Percentiles rank a stretch among this genome's conserved stretches.
These are phyloP conservation scores for Ceratobasidium sp. DNA, from an alignment of 1,284 basidiomycete genomes.

Conservation along the genomic window DNA sequence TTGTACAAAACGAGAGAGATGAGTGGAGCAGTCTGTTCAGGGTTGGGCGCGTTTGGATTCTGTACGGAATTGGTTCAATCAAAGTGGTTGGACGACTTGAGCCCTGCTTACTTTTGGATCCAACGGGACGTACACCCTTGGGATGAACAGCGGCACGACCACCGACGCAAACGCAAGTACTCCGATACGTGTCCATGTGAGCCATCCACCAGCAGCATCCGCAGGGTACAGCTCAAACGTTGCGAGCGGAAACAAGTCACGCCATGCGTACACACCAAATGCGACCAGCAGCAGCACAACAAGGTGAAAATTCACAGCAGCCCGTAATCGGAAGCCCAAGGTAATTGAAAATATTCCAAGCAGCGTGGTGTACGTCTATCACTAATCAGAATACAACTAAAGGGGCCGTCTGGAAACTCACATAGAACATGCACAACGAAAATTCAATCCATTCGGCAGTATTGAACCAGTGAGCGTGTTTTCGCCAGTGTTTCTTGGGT, in stretches of 20 bases:
- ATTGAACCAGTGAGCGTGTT: constrained; percentile 33
- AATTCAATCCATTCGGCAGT: constrained; percentile 41
- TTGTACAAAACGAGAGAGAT: constrained; percentile 62
- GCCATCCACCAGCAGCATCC: constrained; percentile 53
- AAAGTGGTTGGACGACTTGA: constrained; percentile 47
- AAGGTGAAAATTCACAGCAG: constrained; percentile 46
- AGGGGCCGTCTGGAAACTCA: constrained; percentile 19
- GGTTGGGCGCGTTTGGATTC: constrained; percentile 55
- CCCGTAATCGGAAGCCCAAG: constrained; percentile 12
- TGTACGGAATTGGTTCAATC: constrained; percentile 41
- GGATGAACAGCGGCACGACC: constrained; percentile 56
- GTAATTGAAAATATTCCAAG: constrained; percentile 41
- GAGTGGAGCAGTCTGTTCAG: constrained; percentile 70
- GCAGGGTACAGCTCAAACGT: constrained; percentile 56
- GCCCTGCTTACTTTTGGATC: constrained; percentile 48
- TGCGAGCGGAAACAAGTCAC: constrained; percentile 68
- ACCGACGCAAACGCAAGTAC: constrained; percentile 53
- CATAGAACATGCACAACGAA: constrained; percentile 39
- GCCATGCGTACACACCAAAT: constrained; percentile 60
- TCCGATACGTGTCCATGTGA: constrained; percentile 51
- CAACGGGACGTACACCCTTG: constrained; percentile 55
- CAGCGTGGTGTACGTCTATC: constrained; percentile 45
- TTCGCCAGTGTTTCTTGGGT: constrained; percentile 36
- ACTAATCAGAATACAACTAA: background rate
- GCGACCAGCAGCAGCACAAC: constrained; percentile 52